Percentiles rank a stretch among this genome's conserved stretches.
These are phyloP conservation scores for Leonotis leonurus DNA, from an alignment of 257 asterid genomes.

Conservation along the genomic window DNA sequence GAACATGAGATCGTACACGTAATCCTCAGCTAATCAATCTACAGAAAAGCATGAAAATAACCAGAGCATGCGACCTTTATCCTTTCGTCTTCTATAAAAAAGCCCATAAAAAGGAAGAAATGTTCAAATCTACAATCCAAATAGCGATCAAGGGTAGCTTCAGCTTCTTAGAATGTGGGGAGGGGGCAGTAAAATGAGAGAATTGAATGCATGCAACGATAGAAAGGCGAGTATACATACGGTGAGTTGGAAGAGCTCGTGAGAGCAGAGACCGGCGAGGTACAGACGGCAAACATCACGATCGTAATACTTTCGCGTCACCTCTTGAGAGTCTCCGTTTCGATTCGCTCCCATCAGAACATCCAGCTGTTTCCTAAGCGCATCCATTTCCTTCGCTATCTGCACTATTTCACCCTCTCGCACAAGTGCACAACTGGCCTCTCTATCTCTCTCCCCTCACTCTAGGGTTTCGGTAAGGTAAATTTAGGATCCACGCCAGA, in stretches of 20 bases:
- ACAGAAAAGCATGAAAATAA: neutral
- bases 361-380: constrained; percentile 85
- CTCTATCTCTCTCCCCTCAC: neutral
- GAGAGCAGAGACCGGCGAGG: constrained; percentile 90
- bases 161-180: neutral
- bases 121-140: neutral
- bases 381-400: constrained; percentile 46
- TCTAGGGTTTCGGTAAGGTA: neutral
- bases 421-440: too few relatives aligned
- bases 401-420: neutral
- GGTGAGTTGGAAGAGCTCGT: constrained; percentile 87
- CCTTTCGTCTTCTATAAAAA: neutral
- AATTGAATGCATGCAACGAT: neutral
- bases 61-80: neutral
- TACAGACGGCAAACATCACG: constrained; percentile 92
- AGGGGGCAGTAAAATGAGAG: neutral
- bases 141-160: neutral
- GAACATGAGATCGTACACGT: neutral
- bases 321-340: constrained; percentile 72
- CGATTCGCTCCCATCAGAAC: constrained; percentile 92
- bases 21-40: neutral
- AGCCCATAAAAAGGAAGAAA: neutral
- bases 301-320: constrained; percentile 73
- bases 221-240: constrained; percentile 23
- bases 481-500: neutral